A percentile compares a stretch with the other conserved stretches of the same genome.
Evolutionary conservation across 768 basidiomycete species (phyloP).

Genomic region (Rhodotorula toruloides): DNA sequence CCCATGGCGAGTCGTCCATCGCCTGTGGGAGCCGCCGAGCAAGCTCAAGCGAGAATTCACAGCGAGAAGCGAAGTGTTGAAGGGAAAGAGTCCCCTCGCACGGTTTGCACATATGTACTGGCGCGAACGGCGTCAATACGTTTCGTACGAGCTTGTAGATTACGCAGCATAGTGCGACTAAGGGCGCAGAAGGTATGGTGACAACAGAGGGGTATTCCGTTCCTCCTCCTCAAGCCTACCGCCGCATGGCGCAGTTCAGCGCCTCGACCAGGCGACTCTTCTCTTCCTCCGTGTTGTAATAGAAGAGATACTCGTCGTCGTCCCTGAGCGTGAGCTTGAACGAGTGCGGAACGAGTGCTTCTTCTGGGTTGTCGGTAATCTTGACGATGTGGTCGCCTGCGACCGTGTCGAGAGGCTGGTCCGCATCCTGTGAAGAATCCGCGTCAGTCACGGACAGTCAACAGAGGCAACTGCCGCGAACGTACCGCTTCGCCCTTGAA

Average conservation of each 20-base stretch:
- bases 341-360: constrained; percentile 27
- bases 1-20: constrained; percentile 27
- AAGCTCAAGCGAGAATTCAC: neutral
- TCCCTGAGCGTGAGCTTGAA: constrained; percentile 15
- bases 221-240: neutral
- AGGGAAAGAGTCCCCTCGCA: too few species aligned
- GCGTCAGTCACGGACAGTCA: too few species aligned
- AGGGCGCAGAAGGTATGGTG: neutral
- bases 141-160: neutral
- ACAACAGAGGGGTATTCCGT: neutral
- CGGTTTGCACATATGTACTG: too few species aligned
- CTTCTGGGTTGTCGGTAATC: constrained; percentile 14
- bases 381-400: neutral
- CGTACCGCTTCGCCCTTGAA: constrained; percentile 26
- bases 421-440: constrained; percentile 4
- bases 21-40: too few species aligned
- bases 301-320: constrained; percentile 23
- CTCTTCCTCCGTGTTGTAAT: constrained; percentile 15
- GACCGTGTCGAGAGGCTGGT: constrained; percentile 9
- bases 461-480: neutral
- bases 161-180: too few species aligned
- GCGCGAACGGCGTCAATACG: too few species aligned
- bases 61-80: neutral
- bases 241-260: constrained; percentile 4
- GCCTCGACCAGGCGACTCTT: constrained; percentile 24